Evolutionary conservation across 75 land plant genomes (phyloP).

Genomic region (Selaginella moellendorffii): DNA sequence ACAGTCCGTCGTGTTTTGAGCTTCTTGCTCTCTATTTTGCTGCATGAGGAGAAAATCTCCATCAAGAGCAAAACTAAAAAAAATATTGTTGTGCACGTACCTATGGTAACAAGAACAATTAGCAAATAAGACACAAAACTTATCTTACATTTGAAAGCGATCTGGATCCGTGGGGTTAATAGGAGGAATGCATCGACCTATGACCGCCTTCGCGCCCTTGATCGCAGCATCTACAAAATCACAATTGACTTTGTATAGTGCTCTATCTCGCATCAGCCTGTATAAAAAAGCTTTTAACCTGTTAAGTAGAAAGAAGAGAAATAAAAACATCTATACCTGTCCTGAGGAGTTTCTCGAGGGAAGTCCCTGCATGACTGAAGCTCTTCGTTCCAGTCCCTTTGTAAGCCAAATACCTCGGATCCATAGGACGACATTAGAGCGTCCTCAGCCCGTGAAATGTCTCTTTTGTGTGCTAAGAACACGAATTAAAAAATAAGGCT

Average conservation of each 20-base stretch:
- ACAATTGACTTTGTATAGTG: constrained; percentile 93
- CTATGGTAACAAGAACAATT: constrained; percentile 23
- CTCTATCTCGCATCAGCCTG: constrained; percentile 91
- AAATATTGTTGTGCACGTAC: constrained; percentile 99
- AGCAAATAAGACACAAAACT: not conserved
- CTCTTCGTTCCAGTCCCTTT: constrained; percentile 98
- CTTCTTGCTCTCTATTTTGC: constrained; percentile 21
- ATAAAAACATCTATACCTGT: constrained; percentile 40
- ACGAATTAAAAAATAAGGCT: not conserved
- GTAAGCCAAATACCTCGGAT: constrained; percentile 90
- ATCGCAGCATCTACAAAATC: constrained; percentile 97
- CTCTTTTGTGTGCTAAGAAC: constrained; percentile 66
- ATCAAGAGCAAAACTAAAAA: constrained; percentile 99
- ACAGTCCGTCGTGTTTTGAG: no score
- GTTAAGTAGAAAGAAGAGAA: not conserved
- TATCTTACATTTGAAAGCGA: constrained; percentile 92
- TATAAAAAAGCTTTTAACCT: not conserved
- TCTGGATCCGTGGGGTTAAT: constrained; percentile 99
- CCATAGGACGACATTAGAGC: constrained; percentile 72
- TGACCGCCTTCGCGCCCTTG: constrained; percentile 89
- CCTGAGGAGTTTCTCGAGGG: constrained; percentile 63
- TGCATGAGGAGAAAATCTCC: constrained; percentile 61
- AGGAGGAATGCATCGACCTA: constrained; percentile 88
- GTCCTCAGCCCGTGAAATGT: constrained; percentile 88
- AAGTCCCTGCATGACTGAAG: constrained; percentile 94